Evolutionary conservation across 805 yeast species (phyloP).

Genomic region (Jamesozyma jinghongensis): DNA sequence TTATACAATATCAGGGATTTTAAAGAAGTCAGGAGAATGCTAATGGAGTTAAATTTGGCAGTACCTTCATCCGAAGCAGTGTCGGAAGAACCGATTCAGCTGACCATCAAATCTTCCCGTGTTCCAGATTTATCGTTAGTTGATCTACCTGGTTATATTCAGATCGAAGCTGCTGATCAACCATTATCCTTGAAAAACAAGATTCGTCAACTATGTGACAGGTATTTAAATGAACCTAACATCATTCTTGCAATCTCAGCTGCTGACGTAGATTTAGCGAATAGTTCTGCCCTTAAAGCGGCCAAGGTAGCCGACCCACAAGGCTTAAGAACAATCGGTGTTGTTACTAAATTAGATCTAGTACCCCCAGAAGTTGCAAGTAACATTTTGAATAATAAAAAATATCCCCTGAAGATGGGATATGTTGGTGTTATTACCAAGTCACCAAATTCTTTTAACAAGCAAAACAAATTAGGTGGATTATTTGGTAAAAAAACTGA

Average conservation of each 20-base stretch:
- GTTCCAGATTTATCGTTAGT: constrained; percentile 92
- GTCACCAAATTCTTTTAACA: constrained; percentile 40
- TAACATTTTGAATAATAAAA: constrained; percentile 58
- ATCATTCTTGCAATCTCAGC: constrained; percentile 93
- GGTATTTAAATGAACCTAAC: constrained; percentile 83
- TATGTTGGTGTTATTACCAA: constrained; percentile 96
- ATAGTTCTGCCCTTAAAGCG: constrained; percentile 88
- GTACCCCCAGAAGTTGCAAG: constrained; percentile 72
- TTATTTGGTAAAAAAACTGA: constrained; percentile 9
- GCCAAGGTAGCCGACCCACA: constrained; percentile 82
- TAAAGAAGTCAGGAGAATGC: constrained; percentile 75
- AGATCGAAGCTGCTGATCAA: constrained; percentile 93
- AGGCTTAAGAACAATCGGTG: constrained; percentile 95
- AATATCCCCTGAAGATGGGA: constrained; percentile 91
- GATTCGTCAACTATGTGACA: constrained; percentile 72
- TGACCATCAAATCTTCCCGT: constrained; percentile 78
- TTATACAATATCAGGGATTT: constrained; percentile 80
- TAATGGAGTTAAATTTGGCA: constrained; percentile 83
- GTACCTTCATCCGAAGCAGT: constrained; percentile 82
- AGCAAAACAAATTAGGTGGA: constrained; percentile 8
- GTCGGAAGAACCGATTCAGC: constrained; percentile 87
- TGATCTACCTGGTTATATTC: constrained; percentile 96
- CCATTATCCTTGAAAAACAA: constrained; percentile 74
- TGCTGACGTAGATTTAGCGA: constrained; percentile 96
- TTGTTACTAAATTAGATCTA: constrained; percentile 85